These are phyloP conservation scores for Apocynum venetum DNA, from an alignment of 257 asterid genomes.

Conservation along the genomic window DNA sequence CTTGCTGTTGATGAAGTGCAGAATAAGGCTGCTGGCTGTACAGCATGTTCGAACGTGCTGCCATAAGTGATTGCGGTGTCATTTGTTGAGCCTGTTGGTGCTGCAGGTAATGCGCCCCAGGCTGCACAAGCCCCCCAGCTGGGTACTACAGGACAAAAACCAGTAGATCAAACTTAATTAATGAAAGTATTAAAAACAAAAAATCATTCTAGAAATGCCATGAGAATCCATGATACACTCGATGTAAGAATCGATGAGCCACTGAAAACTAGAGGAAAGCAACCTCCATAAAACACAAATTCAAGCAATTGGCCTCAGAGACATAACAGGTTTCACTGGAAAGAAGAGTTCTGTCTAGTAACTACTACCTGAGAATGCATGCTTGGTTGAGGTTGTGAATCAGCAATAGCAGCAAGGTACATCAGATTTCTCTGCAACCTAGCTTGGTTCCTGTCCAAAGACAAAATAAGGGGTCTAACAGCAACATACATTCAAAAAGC, in stretches of 20 bases:
- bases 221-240: not conserved
- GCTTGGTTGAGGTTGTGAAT: constrained; percentile 86
- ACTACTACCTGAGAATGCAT: constrained; percentile 77
- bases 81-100: constrained; percentile 72
- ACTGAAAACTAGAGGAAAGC: too few species aligned
- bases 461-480: not conserved
- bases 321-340: not conserved
- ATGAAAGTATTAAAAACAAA: not conserved
- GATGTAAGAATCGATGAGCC: not conserved
- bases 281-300: not conserved
- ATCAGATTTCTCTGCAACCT: constrained; percentile 85
- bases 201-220: not conserved
- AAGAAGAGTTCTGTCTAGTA: too few species aligned
- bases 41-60: constrained; percentile 73
- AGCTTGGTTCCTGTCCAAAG: constrained; percentile 64
- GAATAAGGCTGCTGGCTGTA: constrained; percentile 76
- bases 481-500: not conserved
- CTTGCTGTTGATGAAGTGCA: constrained; percentile 71
- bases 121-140: constrained; percentile 59
- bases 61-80: constrained; percentile 75
- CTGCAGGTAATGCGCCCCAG: constrained; percentile 66
- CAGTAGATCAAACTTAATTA: not conserved
- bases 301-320: not conserved
- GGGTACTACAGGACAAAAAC: constrained; percentile 35
- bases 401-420: constrained; percentile 98